phyloP scores from a whole-genome alignment of 78 protist genomes.

The Tieghemostelium lacteum region DNA sequence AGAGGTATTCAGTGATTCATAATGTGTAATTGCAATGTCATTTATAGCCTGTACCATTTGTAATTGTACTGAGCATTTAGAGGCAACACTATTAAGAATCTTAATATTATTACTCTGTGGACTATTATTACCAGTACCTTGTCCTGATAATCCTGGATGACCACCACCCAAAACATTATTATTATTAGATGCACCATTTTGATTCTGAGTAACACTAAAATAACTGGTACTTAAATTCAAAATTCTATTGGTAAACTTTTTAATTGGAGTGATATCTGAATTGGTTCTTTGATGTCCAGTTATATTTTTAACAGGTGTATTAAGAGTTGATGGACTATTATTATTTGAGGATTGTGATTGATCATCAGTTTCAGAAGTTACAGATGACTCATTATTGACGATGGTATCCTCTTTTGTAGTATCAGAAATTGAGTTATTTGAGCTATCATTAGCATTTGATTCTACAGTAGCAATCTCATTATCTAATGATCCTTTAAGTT shows the following conservation, averaged over 20 bases:
- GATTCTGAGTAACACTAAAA: not conserved
- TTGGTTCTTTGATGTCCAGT: not conserved
- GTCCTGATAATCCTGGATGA: not conserved
- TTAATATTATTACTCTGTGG: constrained; percentile 15
- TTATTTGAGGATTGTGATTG: not conserved
- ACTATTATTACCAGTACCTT: not conserved
- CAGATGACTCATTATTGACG: not conserved
- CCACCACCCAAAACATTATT: not conserved
- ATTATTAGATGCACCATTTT: not conserved
- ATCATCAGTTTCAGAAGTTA: constrained; percentile 2
- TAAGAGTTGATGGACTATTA: not conserved
- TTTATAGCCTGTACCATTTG: constrained; percentile 80
- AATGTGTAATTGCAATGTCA: constrained; percentile 82
- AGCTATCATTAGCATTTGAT: not conserved
- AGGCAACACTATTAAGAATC: constrained; percentile 26
- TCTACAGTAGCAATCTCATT: not conserved
- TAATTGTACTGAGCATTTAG: constrained; percentile 66
- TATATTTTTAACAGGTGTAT: not conserved
- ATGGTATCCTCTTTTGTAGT: too few species aligned
- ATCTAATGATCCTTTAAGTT: constrained; percentile 16
- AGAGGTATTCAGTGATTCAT: constrained; percentile 63
- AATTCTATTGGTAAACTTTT: too few species aligned
- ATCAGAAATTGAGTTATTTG: not conserved
- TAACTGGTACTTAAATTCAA: not conserved
- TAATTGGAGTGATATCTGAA: not conserved